Evolutionary conservation across 73 alveolate genomes (phyloP).

Genomic region (Diophrys appendiculata): DNA sequence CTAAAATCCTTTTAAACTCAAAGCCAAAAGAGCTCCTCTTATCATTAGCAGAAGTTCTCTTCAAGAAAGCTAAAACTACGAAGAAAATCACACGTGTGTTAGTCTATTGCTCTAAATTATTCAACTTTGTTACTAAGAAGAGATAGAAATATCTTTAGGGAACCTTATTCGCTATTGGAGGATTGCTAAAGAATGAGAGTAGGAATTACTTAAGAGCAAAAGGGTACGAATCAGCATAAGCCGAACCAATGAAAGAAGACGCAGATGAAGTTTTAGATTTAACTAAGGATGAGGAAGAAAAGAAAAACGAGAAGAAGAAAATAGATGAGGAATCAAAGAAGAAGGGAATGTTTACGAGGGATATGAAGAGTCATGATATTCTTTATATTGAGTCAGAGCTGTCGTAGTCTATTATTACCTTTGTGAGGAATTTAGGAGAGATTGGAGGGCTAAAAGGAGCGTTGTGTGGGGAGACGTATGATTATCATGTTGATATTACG

Average conservation of each 20-base stretch:
- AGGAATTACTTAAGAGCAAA: conserved; percentile 18
- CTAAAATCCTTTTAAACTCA: background rate
- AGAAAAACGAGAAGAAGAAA: background rate
- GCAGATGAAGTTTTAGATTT: too few species aligned
- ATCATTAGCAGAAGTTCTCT: conserved; percentile 29
- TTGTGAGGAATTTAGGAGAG: background rate
- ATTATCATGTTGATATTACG: conserved; percentile 20
- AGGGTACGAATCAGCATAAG: too few species aligned
- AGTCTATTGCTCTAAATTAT: conserved; percentile 14
- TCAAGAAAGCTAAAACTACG: background rate
- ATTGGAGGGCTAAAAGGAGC: background rate
- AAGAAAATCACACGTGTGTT: background rate
- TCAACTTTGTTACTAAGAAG: conserved; percentile 1
- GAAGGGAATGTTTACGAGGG: background rate
- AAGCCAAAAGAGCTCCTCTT: conserved; percentile 21
- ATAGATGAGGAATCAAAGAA: conserved; percentile 1
- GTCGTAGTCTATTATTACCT: background rate
- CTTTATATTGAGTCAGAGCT: background rate
- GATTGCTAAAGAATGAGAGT: conserved; percentile 39
- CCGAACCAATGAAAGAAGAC: too few species aligned
- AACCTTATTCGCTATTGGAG: conserved; percentile 47
- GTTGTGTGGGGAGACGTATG: background rate
- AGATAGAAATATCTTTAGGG: conserved; percentile 39
- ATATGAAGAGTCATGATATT: background rate
- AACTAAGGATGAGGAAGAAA: background rate